Base-by-base conservation (phyloP, 768 basidiomycete genomes). In the Dentipellis fragilis region DNA sequence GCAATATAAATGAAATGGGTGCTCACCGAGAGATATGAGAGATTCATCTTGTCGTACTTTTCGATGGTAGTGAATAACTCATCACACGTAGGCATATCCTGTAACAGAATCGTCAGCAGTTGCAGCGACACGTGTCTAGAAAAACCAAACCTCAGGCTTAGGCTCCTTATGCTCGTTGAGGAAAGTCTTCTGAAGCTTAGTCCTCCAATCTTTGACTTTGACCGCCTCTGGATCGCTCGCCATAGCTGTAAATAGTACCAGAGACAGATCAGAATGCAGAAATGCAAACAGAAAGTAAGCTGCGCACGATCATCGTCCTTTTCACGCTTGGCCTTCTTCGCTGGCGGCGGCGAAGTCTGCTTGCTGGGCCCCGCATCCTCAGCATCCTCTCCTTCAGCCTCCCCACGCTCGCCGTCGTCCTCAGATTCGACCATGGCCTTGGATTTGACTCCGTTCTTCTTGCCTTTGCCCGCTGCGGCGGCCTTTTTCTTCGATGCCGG, bases 201-300 rank as follows among this genome's bases (percentile, higher is more conserved):
- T 92, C 61, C 94, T 77, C 93, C 93, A 95, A 56, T 89, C 87
- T 65, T 88, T 84, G 63, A 94, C 91, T 68, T 85, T 84, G 54
- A 73, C 64, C 21, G 83, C 86, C 58, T 87, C 85, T 1, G 76
- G 77, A 67, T 87, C 83, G 50, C 68, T 72, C 42, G 72, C 69
- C 54, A 83, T 59, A 52, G 74, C 73, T 55, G 73, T 75, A 75
- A 51, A 16, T 34, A 51, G 48, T 29, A 29, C 29, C 29, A 29
- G 45, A 49, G 21, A 57, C 40, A 16, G 23, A 21, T 45, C 22
- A 57, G 52, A 17, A 55, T 49, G 37, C 34, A 47, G 14, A 5
- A 10, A 29, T 17, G 39, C 12, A 10, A 10, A 11, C 34, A 16
- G 4, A 1, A n/a, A 12, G 34, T 21, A 49, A 21, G 35, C 9